These are phyloP conservation scores for Tolypocladium paradoxum DNA, from an alignment of 2,329 filamentous ascomycete genomes.

Conservation along the genomic window DNA sequence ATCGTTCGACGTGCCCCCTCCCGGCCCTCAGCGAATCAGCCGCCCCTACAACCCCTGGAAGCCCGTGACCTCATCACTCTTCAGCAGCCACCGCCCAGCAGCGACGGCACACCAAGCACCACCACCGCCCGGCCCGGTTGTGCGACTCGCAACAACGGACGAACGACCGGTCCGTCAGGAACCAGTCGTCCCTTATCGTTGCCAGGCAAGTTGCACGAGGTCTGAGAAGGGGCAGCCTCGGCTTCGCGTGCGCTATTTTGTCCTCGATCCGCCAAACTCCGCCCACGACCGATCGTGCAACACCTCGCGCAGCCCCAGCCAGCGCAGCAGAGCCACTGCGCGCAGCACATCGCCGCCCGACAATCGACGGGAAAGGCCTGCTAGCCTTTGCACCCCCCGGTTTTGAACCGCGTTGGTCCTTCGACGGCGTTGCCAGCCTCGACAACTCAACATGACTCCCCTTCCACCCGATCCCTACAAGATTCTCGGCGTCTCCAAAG, in stretches of 20 bases:
- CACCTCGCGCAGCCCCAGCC: neutral
- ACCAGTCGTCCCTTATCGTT: neutral
- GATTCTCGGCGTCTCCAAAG: slow-evolving; percentile 60
- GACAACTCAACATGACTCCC: slow-evolving; percentile 31
- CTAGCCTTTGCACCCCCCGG: neutral
- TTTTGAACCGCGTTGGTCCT: slow-evolving; percentile 3
- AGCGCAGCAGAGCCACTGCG: neutral
- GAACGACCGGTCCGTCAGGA: neutral
- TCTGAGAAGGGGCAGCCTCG: neutral
- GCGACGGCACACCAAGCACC: slow-evolving; percentile 4
- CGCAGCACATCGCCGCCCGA: neutral
- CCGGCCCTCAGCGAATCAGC: slow-evolving; percentile 9
- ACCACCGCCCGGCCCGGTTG: neutral
- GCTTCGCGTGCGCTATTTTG: neutral
- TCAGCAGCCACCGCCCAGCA: slow-evolving; percentile 4
- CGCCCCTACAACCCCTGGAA: slow-evolving; percentile 4
- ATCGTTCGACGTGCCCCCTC: neutral
- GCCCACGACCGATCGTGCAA: neutral
- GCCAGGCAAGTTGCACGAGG: neutral
- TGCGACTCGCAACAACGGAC: slow-evolving; percentile 1
- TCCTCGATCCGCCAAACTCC: neutral
- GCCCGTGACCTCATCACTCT: slow-evolving; percentile 16
- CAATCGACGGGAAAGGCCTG: neutral
- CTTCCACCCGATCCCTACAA: slow-evolving; percentile 66
- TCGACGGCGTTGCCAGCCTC: neutral